phyloP scores from a whole-genome alignment of 805 yeast genomes.

The Lipomyces sp. region DNA sequence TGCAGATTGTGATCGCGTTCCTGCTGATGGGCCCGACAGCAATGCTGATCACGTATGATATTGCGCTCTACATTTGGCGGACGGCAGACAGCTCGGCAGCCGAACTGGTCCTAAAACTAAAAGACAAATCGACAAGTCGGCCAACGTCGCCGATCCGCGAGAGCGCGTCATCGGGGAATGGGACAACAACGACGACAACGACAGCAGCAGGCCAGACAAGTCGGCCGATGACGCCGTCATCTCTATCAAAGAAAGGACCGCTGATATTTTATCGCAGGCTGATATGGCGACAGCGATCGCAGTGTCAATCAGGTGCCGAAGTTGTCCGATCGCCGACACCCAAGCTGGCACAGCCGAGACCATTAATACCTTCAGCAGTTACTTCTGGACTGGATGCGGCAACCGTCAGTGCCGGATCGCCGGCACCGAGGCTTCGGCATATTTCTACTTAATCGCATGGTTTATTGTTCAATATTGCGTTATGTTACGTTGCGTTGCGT shows the following conservation, averaged over 20 bases:
- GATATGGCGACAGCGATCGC: background rate
- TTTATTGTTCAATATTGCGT: no score
- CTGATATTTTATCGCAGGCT: background rate
- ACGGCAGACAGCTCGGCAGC: slow-evolving; percentile 12
- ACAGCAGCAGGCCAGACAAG: background rate
- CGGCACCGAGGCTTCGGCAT: no score
- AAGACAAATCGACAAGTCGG: slow-evolving; percentile 1
- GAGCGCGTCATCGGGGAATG: background rate
- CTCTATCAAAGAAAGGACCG: background rate
- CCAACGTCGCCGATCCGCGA: slow-evolving; percentile 4
- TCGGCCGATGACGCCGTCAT: background rate
- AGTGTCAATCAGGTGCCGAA: background rate
- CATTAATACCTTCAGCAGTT: background rate
- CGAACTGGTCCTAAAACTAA: slow-evolving; percentile 3
- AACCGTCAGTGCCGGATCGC: background rate
- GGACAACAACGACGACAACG: background rate
- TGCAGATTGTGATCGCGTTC: slow-evolving; percentile 25
- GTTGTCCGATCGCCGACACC: background rate
- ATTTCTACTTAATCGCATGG: no score
- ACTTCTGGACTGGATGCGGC: background rate
- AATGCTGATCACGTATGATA: slow-evolving; percentile 23
- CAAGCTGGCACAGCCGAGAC: background rate
- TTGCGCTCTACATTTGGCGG: slow-evolving; percentile 27
- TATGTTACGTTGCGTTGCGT: no score
- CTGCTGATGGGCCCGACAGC: slow-evolving; percentile 21